Evolutionary conservation across 768 basidiomycete genomes (phyloP).

Genomic region (Boletus bicolor): DNA sequence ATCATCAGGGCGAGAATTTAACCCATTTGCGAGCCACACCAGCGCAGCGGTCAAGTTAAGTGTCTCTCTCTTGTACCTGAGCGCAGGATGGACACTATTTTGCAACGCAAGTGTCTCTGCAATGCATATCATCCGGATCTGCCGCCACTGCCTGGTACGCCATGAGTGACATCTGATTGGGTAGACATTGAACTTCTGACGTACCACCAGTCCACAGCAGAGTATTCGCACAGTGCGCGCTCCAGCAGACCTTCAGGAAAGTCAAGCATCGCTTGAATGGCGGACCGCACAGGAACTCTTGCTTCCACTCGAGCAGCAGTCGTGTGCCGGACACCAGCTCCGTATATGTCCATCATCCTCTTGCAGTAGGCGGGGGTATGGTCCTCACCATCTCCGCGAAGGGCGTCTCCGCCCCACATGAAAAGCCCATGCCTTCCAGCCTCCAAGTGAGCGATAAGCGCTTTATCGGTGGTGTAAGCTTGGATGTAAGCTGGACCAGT

Average conservation of each 20-base stretch:
- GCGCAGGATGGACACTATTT: not conserved
- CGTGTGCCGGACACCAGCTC: not conserved
- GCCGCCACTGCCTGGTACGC: conserved; percentile 1
- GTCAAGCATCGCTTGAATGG: not conserved
- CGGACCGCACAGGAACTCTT: not conserved
- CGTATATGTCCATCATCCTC: not conserved
- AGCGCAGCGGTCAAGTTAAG: conserved; percentile 8
- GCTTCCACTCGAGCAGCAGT: conserved; percentile 2
- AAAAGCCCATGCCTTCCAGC: conserved; percentile 5
- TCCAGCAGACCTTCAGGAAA: not conserved
- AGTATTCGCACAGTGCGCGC: not conserved
- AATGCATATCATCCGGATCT: conserved; percentile 4
- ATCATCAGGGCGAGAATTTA: conserved; percentile 3
- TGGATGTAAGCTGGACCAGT: not conserved
- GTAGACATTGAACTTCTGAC: not conserved
- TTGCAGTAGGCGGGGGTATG: not conserved
- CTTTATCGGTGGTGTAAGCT: conserved; percentile 5
- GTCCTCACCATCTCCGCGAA: not conserved
- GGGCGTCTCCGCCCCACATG: conserved; percentile 1
- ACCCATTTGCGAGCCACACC: conserved; percentile 5
- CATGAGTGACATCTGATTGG: no score
- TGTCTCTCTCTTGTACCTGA: not conserved
- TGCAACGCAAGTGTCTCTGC: not conserved
- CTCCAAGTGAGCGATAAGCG: conserved; percentile 4
- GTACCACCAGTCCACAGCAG: conserved; percentile 5